Evolutionary conservation across 768 basidiomycete genomes (phyloP), one percentile per base, ranked within the genome.

Genomic region (Tylopilus intermedius): DNA sequence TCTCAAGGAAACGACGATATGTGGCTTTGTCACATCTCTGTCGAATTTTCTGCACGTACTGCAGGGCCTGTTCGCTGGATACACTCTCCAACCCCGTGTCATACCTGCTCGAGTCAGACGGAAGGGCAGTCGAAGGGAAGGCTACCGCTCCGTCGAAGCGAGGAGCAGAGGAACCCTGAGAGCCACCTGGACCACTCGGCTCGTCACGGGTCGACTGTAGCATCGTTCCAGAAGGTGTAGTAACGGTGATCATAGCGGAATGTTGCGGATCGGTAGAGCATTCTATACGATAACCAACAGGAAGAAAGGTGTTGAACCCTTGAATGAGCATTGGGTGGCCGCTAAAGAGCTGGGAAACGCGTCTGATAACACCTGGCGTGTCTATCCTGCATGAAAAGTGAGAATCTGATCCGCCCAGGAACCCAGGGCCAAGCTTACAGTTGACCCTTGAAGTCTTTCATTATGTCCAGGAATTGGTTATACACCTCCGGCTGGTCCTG

Each of bases 241-340:
- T 89, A 32, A 90, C 88, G 1, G 84, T 89, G 63, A 90, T 88
- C 59, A 78, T 75, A 32, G 80, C 78, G 32, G 78, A 71, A 51
- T 85, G 80, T n/a, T 79, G 74, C n/a, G 78, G 71, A 60, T 88
- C 84, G 30, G 72, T 73, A 13, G 79, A 79, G 59, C 84, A 86
- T 59, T 95, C 92, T 67, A 99, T 97, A 45, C 90, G 85, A 66
- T 97, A 99, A 14, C 95, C 95, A 21, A 82, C 79, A 3, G 95
- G 95, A 10, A 99, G 79, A 72, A 98, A 99, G 0, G 94, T 96
- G 72, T 97, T 98, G 79, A 99, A 99, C 9, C 94, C 94, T 69
- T 95, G 92, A 43, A 99, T 97, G 55, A 99, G 86, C 5, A 75
- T 66, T 0, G 91, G 90, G 62, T 96, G 92, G 2, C 90, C 91